Percentiles rank a stretch among this genome's conserved stretches.
phyloP scores from a whole-genome alignment of 1,139 yeast species.

The Nakaseomyces delphensis region DNA sequence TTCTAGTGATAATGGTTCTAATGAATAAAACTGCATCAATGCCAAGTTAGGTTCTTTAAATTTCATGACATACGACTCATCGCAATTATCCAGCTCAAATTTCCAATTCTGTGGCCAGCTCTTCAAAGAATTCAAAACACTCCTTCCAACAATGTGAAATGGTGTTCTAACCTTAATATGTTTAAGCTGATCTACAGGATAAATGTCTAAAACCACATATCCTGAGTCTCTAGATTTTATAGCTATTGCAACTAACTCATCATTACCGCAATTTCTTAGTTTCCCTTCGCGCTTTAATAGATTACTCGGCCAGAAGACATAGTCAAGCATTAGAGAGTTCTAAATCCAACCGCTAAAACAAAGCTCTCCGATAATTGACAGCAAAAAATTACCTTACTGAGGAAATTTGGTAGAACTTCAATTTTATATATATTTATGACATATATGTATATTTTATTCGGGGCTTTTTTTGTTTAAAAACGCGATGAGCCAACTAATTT shows the following conservation, averaged over 20 bases:
- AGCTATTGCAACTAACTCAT: slow-evolving; percentile 1
- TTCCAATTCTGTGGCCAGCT: slow-evolving; percentile 2
- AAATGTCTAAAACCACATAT: slow-evolving; percentile 1
- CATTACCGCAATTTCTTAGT: background rate
- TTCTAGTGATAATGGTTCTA: slow-evolving; percentile 62
- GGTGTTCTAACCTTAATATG: slow-evolving; percentile 11
- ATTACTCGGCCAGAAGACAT: slow-evolving; percentile 4
- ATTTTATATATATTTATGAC: too few species aligned
- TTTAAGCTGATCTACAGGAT: slow-evolving; percentile 2
- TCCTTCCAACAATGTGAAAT: slow-evolving; percentile 14
- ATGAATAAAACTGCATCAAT: slow-evolving; percentile 70
- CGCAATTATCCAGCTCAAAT: background rate
- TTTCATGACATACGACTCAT: slow-evolving; percentile 38
- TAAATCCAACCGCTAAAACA: too few species aligned
- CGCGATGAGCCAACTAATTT: background rate
- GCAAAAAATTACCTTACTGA: too few species aligned
- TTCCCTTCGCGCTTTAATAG: background rate
- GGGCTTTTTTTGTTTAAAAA: too few species aligned
- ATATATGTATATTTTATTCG: too few species aligned
- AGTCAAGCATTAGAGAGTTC: background rate
- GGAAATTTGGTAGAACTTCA: too few species aligned
- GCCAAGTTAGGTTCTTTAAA: slow-evolving; percentile 69
- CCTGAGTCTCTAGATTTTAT: background rate
- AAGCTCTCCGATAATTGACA: too few species aligned
- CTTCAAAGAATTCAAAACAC: background rate